phyloP scores from a whole-genome alignment of 2,329 filamentous ascomycete species.

The Fusarium staphyleae region DNA sequence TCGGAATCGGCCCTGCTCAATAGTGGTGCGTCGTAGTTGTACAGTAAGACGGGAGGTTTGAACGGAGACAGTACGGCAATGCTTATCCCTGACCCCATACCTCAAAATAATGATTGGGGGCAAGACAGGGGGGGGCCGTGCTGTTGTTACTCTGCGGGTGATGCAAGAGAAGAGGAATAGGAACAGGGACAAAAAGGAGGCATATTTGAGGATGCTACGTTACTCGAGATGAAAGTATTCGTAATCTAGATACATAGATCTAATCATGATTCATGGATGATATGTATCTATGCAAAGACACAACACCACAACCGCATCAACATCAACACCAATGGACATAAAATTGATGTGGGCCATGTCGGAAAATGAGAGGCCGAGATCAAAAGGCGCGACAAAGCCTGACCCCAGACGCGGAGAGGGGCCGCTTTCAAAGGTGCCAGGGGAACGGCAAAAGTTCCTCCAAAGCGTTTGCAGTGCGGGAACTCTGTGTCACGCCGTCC shows the following conservation, averaged over 20 bases:
- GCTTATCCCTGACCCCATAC: neutral
- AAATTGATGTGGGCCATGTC: constrained; percentile 13
- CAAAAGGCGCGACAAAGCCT: constrained; percentile 1
- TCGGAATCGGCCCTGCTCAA: constrained; percentile 25
- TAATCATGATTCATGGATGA: neutral
- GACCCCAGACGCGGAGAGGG: constrained; percentile 30
- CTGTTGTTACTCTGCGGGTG: neutral
- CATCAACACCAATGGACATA: neutral
- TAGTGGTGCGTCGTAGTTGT: constrained; percentile 14
- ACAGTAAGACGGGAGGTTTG: constrained; percentile 29
- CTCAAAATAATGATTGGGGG: constrained; percentile 3
- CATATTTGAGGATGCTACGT: too few species aligned
- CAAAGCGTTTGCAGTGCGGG: neutral
- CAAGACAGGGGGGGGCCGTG: constrained; percentile 1
- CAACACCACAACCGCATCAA: neutral
- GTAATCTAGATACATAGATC: too few species aligned
- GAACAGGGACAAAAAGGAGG: too few species aligned
- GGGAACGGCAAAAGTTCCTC: constrained; percentile 41
- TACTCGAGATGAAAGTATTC: too few species aligned
- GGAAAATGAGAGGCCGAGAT: constrained; percentile 21
- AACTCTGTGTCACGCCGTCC: neutral
- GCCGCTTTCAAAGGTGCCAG: constrained; percentile 42
- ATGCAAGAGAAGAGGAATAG: too few species aligned
- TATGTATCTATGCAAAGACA: too few species aligned
- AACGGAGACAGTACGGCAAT: constrained; percentile 30